A percentile compares a stretch with the other conserved stretches of the same genome.
These are phyloP conservation scores for Cryptosporidium tyzzeri DNA, from an alignment of 169 alveolate species.

Conservation along the genomic window DNA sequence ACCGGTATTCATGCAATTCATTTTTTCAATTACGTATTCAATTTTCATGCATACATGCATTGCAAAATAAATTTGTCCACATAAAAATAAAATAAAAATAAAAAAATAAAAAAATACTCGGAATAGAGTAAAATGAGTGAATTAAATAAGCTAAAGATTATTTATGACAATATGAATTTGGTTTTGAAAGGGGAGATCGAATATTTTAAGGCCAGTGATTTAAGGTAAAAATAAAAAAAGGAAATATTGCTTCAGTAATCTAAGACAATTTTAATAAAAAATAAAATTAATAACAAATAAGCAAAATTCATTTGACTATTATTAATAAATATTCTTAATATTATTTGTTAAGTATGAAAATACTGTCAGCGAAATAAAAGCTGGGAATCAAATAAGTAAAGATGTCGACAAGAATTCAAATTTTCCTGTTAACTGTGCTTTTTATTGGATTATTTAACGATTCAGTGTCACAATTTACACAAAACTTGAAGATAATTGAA, in stretches of 20 bases:
- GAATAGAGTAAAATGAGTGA: constrained; percentile 1
- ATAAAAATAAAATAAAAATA: neutral
- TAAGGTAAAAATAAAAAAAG: neutral
- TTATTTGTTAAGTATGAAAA: neutral
- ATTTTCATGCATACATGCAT: neutral
- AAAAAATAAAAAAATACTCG: neutral
- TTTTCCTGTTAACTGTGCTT: neutral
- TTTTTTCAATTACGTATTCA: neutral
- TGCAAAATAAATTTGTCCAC: neutral
- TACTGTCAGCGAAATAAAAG: neutral
- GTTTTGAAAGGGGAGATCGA: neutral
- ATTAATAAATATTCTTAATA: too few relatives aligned
- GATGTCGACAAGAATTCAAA: neutral
- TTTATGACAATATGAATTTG: neutral
- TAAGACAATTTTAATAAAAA: too few relatives aligned
- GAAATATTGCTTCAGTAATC: too few relatives aligned
- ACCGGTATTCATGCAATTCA: constrained; percentile 2
- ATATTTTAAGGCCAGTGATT: neutral
- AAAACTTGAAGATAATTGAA: constrained; percentile 2
- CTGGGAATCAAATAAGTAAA: neutral
- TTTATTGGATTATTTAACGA: neutral
- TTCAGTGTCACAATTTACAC: constrained; percentile 21
- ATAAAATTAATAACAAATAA: too few relatives aligned
- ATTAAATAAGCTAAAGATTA: neutral
- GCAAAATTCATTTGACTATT: neutral